Percentiles rank a stretch among this genome's conserved stretches.
Evolutionary conservation across 441 rosid species (phyloP).

Genomic region (Populus trichocarpa): DNA sequence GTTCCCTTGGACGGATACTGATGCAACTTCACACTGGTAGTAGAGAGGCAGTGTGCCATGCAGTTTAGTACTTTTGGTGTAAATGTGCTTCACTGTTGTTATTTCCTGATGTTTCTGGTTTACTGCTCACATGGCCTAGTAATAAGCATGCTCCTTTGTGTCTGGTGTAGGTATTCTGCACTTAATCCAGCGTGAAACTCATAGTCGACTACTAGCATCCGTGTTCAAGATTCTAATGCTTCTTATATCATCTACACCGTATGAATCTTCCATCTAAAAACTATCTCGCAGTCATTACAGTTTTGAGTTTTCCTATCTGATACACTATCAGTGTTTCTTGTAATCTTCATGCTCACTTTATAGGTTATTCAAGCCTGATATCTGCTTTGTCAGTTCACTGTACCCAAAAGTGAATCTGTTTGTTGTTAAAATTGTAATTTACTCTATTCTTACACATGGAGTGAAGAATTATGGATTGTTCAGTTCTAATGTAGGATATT

Average conservation of each 20-base stretch:
- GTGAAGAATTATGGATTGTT: neutral
- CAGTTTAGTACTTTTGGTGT: conserved; percentile 14
- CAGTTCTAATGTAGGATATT: neutral
- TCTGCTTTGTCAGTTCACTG: neutral
- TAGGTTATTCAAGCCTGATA: neutral
- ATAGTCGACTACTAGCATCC: conserved; percentile 64
- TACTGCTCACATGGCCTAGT: conserved; percentile 9
- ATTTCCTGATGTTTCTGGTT: conserved; percentile 11
- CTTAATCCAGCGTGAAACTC: conserved; percentile 67
- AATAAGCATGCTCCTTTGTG: conserved; percentile 8
- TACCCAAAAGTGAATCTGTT: neutral
- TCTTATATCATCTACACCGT: conserved; percentile 90
- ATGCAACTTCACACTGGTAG: conserved; percentile 92
- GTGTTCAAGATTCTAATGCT: conserved; percentile 77
- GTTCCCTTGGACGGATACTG: conserved; percentile 78
- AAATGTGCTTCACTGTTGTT: neutral
- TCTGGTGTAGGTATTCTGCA: conserved; percentile 62
- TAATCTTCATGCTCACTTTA: neutral
- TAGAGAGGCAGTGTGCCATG: conserved; percentile 20
- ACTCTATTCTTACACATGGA: neutral
- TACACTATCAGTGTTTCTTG: neutral
- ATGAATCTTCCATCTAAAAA: conserved; percentile 34
- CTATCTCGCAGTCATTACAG: conserved; percentile 8
- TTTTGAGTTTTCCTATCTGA: conserved; percentile 3
- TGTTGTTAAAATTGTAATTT: neutral